Conservation (phyloP, 1,284 basidiomycete genomes). For the Singerocomus inundabilis region DNA sequence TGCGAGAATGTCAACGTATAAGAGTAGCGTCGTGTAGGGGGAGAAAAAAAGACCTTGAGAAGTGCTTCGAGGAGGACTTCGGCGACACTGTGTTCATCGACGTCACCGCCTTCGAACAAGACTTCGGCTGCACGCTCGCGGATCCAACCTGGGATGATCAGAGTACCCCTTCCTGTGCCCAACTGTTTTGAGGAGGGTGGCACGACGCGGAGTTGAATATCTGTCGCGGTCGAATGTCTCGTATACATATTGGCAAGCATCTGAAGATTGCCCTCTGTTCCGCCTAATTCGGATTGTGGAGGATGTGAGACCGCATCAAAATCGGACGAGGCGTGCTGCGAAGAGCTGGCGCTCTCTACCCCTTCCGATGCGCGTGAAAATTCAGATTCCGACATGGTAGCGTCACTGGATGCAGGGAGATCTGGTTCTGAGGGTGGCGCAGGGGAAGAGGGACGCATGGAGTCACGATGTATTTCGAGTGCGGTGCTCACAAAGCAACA, state of each 20-base stretch:
- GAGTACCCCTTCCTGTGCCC: constrained; percentile 71
- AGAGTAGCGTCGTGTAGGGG: neutral
- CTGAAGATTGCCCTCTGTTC: constrained; percentile 54
- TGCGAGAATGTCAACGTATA: neutral
- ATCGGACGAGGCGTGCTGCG: constrained; percentile 56
- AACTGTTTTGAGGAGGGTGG: constrained; percentile 62
- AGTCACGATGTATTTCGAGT: constrained; percentile 40
- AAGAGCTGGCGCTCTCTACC: constrained; percentile 47
- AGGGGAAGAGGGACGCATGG: constrained; percentile 44
- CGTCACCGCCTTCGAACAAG: constrained; percentile 86
- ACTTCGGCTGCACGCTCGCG: constrained; percentile 89
- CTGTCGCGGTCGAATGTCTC: constrained; percentile 70
- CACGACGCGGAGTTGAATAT: constrained; percentile 62
- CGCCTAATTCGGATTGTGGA: constrained; percentile 17
- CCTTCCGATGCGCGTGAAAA: constrained; percentile 55
- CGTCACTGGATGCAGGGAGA: constrained; percentile 51
- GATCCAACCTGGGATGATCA: constrained; percentile 93
- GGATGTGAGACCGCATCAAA: constrained; percentile 53
- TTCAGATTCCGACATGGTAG: constrained; percentile 62
- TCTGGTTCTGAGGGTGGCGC: constrained; percentile 49
- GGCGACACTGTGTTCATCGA: constrained; percentile 79
- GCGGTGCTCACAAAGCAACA: constrained; percentile 74
- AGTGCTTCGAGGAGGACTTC: constrained; percentile 78
- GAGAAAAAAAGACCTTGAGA: constrained; percentile 55
- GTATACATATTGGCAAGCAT: constrained; percentile 66